Evolutionary conservation across 768 basidiomycete genomes (phyloP).

Genomic region (Amylocystis lapponica): DNA sequence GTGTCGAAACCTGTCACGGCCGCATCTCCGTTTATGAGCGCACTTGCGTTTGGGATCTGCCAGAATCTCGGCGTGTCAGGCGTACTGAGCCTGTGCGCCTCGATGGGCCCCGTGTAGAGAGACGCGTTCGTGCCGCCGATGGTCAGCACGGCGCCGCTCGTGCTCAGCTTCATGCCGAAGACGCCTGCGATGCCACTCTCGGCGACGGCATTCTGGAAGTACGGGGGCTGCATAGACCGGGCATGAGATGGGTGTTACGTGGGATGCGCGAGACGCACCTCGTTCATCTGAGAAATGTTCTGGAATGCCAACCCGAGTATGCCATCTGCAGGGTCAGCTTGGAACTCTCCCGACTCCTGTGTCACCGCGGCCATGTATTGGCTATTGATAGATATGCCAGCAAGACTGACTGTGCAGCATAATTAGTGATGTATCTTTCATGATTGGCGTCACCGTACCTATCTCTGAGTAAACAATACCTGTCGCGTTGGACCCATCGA

Average conservation of each 20-base stretch:
- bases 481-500: slow-evolving; percentile 27
- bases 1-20: slow-evolving; percentile 7
- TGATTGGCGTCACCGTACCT: neutral
- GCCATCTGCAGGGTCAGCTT: slow-evolving; percentile 9
- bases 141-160: slow-evolving; percentile 21
- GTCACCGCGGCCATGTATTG: slow-evolving; percentile 13
- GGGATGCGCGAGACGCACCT: slow-evolving; percentile 1
- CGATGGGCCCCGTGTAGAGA: slow-evolving; percentile 26
- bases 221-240: slow-evolving; percentile 9
- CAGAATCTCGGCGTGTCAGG: slow-evolving; percentile 15
- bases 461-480: slow-evolving; percentile 9
- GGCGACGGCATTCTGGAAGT: slow-evolving; percentile 13
- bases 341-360: slow-evolving; percentile 3
- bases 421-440: neutral
- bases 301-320: slow-evolving; percentile 16
- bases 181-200: slow-evolving; percentile 10
- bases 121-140: slow-evolving; percentile 30
- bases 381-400: slow-evolving; percentile 15
- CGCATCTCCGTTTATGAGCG: slow-evolving; percentile 7
- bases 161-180: slow-evolving; percentile 22
- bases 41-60: slow-evolving; percentile 9
- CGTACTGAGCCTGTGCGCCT: slow-evolving; percentile 15
- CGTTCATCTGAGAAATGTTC: slow-evolving; percentile 10
- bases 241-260: neutral
- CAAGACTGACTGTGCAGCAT: slow-evolving; percentile 21